Base-by-base conservation (phyloP, 1,139 yeast species). In the Meyerozyma smithsonii region DNA sequence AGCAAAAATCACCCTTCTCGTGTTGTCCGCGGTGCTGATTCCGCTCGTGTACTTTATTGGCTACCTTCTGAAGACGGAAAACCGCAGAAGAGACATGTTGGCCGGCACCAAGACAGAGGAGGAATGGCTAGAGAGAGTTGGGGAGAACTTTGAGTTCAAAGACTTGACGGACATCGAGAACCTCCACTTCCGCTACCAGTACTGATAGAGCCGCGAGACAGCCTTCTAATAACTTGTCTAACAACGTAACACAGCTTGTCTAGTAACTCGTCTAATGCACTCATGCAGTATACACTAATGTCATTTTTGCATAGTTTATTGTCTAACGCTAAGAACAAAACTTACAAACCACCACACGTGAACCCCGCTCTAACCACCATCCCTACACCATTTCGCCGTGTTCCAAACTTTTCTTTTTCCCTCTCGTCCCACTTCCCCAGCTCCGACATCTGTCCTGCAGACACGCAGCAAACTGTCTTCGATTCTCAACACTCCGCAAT, bases 151-250 rank as follows among this genome's bases (percentile, higher is more conserved):
- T 40, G 64, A 66, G 47, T 65, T 61, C 44, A 52, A 55, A 35
- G 73, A 67, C 43, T 45, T 64, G 39, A 66, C 73, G 4, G 73
- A 67, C 48, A 48, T 57, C 12, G 62, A 67, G 41, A 66, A 67
- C 42, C 49, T 51, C 35, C 52, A 54, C 24, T 67, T 67, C 43
- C 52, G 70, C 39, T 67, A 66, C 42, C 54, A 54, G 4, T 59
- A 57, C 42, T 63, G 49, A 41, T n/a, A n/a, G n/a, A n/a, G n/a
- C n/a, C n/a, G n/a, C n/a, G n/a, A n/a, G n/a, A n/a, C n/a, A n/a
- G n/a, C n/a, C n/a, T n/a, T n/a, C n/a, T n/a, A n/a, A n/a, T n/a
- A n/a, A n/a, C n/a, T n/a, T n/a, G n/a, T n/a, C n/a, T n/a, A n/a
- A n/a, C n/a, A n/a, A n/a, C n/a, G n/a, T n/a, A n/a, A n/a, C n/a